Conservation (phyloP, 129 eudicot species). For the Cynara cardunculus region DNA sequence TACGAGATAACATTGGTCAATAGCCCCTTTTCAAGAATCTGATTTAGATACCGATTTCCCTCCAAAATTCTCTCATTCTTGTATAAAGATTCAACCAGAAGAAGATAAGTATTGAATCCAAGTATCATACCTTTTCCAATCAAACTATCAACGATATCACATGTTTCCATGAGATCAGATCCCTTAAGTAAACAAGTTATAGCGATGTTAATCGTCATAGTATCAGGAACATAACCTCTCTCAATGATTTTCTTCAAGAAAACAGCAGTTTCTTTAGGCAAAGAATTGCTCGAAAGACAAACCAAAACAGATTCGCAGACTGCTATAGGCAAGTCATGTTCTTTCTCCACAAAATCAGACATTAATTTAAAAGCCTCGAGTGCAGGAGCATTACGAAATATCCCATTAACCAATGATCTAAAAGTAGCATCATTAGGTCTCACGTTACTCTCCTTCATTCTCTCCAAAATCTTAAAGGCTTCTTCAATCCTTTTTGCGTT, state of each 20-base stretch:
- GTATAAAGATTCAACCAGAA: constrained; percentile 60
- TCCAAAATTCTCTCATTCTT: constrained; percentile 31
- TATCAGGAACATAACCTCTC: constrained; percentile 68
- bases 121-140: constrained; percentile 41
- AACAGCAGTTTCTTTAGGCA: constrained; percentile 42
- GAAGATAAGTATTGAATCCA: constrained; percentile 56
- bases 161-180: constrained; percentile 55
- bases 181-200: constrained; percentile 75
- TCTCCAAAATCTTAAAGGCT: constrained; percentile 62
- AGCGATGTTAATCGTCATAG: constrained; percentile 38
- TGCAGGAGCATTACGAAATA: constrained; percentile 52
- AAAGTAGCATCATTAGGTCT: constrained; percentile 81
- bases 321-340: constrained; percentile 45
- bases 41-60: constrained; percentile 53
- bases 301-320: constrained; percentile 53
- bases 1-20: constrained; percentile 56
- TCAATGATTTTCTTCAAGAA: constrained; percentile 47
- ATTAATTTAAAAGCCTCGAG: constrained; percentile 49
- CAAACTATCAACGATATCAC: constrained; percentile 54
- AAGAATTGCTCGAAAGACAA: constrained; percentile 46
- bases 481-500: constrained; percentile 73
- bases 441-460: constrained; percentile 69
- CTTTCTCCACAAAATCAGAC: constrained; percentile 48
- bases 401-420: constrained; percentile 87
- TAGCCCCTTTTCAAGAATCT: constrained; percentile 44